A percentile compares a stretch with the other conserved stretches of the same genome.
Evolutionary conservation across 1,284 basidiomycete species (phyloP).

Genomic region (Xerocomus nothofagi): DNA sequence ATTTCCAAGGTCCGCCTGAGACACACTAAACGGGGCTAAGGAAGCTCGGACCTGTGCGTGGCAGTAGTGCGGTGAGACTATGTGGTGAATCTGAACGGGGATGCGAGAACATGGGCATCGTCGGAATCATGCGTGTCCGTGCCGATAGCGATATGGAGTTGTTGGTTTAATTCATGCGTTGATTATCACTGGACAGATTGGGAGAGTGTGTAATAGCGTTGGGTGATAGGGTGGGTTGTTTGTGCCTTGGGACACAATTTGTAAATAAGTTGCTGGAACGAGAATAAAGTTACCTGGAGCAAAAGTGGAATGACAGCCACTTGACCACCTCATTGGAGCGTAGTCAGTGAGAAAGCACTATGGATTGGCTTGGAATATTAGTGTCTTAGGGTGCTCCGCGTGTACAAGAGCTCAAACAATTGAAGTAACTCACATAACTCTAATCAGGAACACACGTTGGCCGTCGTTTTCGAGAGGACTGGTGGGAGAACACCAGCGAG

Average conservation of each 20-base stretch:
- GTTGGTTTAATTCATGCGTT: slow-evolving; percentile 35
- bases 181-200: slow-evolving; percentile 38
- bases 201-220: slow-evolving; percentile 47
- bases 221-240: slow-evolving; percentile 53
- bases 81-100: slow-evolving; percentile 37
- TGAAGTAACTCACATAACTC: slow-evolving; percentile 51
- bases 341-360: slow-evolving; percentile 61
- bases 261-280: slow-evolving; percentile 1
- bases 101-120: slow-evolving; percentile 57
- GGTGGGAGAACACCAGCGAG: slow-evolving; percentile 48
- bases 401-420: neutral
- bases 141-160: slow-evolving; percentile 41
- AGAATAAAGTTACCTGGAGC: slow-evolving; percentile 46
- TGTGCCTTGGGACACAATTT: slow-evolving; percentile 47
- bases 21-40: slow-evolving; percentile 31
- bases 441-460: slow-evolving; percentile 48
- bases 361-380: slow-evolving; percentile 32
- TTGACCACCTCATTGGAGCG: slow-evolving; percentile 54
- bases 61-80: slow-evolving; percentile 18
- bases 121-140: slow-evolving; percentile 31
- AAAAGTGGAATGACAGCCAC: slow-evolving; percentile 48
- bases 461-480: slow-evolving; percentile 32
- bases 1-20: slow-evolving; percentile 51
- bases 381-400: slow-evolving; percentile 19
- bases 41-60: slow-evolving; percentile 24